These are phyloP conservation scores for Turritis glabra DNA, from an alignment of 345 rosid genomes.

Conservation along the genomic window DNA sequence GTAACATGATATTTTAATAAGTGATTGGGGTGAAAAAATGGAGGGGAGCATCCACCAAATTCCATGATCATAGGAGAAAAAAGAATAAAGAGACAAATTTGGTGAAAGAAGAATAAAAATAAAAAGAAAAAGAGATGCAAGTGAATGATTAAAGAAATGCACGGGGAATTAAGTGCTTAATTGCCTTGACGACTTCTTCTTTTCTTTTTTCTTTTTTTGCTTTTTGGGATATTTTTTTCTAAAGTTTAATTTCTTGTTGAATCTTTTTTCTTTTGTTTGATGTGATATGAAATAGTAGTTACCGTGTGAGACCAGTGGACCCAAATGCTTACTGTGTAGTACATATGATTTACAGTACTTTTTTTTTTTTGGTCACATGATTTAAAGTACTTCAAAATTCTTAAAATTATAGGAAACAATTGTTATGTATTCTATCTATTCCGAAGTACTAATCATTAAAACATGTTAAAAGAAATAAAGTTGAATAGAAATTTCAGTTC, in stretches of 20 bases:
- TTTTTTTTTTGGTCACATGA: too few species aligned
- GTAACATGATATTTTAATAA: not conserved
- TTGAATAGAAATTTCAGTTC: not conserved
- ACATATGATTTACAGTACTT: constrained; percentile 1
- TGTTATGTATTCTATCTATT: not conserved
- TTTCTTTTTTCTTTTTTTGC: constrained; percentile 4
- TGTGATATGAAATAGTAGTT: constrained; percentile 23
- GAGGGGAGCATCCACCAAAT: not conserved
- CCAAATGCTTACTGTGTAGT: not conserved
- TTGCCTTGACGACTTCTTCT: constrained; percentile 39
- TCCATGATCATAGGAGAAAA: constrained; percentile 9
- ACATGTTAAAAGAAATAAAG: not conserved
- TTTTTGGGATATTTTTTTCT: not conserved
- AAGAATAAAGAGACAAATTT: not conserved
- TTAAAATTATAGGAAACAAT: not conserved
- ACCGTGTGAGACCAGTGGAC: constrained; percentile 35
- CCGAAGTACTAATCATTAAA: not conserved
- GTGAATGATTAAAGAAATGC: constrained; percentile 41
- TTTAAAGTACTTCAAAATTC: not conserved
- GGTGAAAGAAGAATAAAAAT: not conserved
- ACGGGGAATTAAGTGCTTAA: constrained; percentile 42
- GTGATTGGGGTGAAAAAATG: not conserved
- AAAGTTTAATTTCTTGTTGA: not conserved
- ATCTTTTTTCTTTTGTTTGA: not conserved
- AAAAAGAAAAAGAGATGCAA: constrained; percentile 22